A percentile compares a stretch with the other conserved stretches of the same genome.
phyloP scores from a whole-genome alignment of 768 basidiomycete genomes.

The Lactarius psammicola region DNA sequence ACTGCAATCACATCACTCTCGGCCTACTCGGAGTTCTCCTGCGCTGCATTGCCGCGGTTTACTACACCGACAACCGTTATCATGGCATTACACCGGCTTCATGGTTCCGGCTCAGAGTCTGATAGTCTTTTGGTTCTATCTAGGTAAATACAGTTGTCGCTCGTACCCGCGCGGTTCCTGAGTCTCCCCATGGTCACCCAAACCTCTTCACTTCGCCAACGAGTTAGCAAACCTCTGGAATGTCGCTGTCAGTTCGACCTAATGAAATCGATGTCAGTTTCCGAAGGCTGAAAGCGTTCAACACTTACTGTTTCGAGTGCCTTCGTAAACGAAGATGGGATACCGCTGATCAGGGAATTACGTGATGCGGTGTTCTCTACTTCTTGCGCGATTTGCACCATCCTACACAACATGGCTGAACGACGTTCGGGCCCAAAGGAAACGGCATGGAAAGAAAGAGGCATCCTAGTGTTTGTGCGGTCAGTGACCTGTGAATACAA shows the following conservation, averaged over 20 bases:
- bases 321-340: slow-evolving; percentile 47
- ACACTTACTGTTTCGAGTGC: slow-evolving; percentile 50
- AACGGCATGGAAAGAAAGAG: slow-evolving; percentile 56
- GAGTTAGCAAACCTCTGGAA: slow-evolving; percentile 59
- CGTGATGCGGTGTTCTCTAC: slow-evolving; percentile 45
- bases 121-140: no score
- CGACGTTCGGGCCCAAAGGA: slow-evolving; percentile 45
- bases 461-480: slow-evolving; percentile 39
- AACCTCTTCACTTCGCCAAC: slow-evolving; percentile 50
- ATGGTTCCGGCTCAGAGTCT: background rate
- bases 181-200: no score
- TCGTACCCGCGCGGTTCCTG: no score
- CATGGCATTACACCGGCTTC: no score
- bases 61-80: no score
- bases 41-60: no score
- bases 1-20: no score
- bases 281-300: background rate
- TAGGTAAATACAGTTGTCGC: no score
- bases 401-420: slow-evolving; percentile 39
- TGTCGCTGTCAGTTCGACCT: slow-evolving; percentile 55
- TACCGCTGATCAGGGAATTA: slow-evolving; percentile 34
- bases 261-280: background rate
- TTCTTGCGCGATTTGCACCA: slow-evolving; percentile 51
- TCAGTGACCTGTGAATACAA: slow-evolving; percentile 1
- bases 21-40: no score